phyloP scores from a whole-genome alignment of 176 grass and related monocot genomes.

The Microstegium vimineum region DNA sequence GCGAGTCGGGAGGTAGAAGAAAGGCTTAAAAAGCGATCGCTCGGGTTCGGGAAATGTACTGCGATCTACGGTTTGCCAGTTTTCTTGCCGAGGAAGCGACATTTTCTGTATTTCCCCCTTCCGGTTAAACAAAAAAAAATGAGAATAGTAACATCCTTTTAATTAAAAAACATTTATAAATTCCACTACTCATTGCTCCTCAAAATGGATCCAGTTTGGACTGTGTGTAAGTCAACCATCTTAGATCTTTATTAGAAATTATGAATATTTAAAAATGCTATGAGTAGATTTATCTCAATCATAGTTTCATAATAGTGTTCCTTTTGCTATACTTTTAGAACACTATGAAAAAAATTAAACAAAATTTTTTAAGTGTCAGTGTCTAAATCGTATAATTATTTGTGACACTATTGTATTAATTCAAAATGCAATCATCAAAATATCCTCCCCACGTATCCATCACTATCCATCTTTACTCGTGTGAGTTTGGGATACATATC shows the following conservation, averaged over 20 bases:
- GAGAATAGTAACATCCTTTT: background rate
- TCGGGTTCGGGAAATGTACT: background rate
- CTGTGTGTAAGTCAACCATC: background rate
- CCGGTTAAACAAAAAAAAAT: too few relatives aligned
- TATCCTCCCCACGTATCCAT: too few relatives aligned
- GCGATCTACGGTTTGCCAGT: background rate
- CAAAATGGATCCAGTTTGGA: background rate
- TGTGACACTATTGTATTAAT: too few relatives aligned
- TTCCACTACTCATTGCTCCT: background rate
- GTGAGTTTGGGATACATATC: too few relatives aligned
- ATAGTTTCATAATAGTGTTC: background rate
- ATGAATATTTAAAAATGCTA: background rate
- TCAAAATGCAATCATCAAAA: too few relatives aligned
- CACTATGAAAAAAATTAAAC: too few relatives aligned
- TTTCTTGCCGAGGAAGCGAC: background rate
- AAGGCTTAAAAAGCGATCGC: background rate
- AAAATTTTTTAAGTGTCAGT: too few relatives aligned
- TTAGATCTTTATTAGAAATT: background rate
- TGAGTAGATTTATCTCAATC: background rate
- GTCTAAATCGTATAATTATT: too few relatives aligned
- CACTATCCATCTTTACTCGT: too few relatives aligned
- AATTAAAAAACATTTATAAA: background rate
- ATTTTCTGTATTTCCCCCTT: too few relatives aligned
- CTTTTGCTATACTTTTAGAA: too few relatives aligned
- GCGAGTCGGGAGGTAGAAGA: slow-evolving; percentile 38